Base-by-base conservation (phyloP, 2,329 filamentous ascomycete genomes). In the Fusarium acutatum region DNA sequence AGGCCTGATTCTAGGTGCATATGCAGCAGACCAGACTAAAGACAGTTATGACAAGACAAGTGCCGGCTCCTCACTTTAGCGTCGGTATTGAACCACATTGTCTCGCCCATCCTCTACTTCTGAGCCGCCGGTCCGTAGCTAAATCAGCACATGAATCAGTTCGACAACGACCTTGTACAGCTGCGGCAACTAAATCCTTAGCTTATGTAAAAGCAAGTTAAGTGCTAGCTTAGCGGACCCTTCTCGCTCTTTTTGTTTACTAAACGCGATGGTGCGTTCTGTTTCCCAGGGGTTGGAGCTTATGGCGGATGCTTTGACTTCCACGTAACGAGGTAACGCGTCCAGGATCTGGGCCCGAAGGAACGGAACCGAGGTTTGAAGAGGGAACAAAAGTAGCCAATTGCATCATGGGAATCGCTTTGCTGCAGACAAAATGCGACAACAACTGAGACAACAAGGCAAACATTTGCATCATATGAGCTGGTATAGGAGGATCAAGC, bases 301-400 rank as follows among this genome's bases (percentile, higher is more conserved):
- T 37, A 30, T 32, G 58, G 24, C 18, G 50, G 15, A 34, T 50
- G 32, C 40, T 56, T 53, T 62, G 56, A 46, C 54, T 61, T 56
- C 40, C 46, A 32, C 38, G 30, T 47, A 47, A 34, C 41, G 38
- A 18, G 15, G 32, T 13, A n/a, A 37, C 24, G 54, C 24, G 35
- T 50, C 66, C 56, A 67, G 61, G 59, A 34, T 50, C 40, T 41
- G 53, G 43, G 38, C 66, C 68, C 67, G 44, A 46, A 62, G 47
- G 46, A 37, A 66, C 30, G 68, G 71, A 74, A 44, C 56, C 57
- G 53, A 74, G 38, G 14, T 40, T n/a, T n/a, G 20, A n/a, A 11
- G 34, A 40, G 15, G 53, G 53, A 52, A 44, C 50, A 24, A 37
- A 40, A 35, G 28, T 15, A 30, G 20, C 50, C 50, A 56, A 38